phyloP scores from a whole-genome alignment of 2,329 filamentous ascomycete genomes.

The Aspergillus caelatus region DNA sequence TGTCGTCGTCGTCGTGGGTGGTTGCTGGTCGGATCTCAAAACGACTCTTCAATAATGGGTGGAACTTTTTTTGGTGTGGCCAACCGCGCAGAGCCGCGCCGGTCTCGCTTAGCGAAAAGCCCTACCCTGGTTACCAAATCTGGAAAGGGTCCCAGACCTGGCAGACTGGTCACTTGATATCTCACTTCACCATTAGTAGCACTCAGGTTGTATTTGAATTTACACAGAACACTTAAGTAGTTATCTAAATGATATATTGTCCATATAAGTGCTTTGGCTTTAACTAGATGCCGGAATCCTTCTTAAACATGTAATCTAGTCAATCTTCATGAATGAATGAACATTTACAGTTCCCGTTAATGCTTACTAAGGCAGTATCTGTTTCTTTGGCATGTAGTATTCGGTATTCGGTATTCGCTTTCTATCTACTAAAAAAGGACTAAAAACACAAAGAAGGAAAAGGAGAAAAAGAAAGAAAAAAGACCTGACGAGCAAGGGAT shows the following conservation, averaged over 20 bases:
- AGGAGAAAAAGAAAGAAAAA: no score
- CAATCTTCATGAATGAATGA: not conserved
- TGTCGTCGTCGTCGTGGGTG: slow-evolving; percentile 45
- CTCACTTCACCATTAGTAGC: not conserved
- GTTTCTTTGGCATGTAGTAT: no score
- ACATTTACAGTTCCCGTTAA: not conserved
- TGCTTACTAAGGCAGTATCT: not conserved
- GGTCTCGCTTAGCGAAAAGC: slow-evolving; percentile 48
- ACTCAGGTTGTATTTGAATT: not conserved
- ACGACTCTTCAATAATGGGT: slow-evolving; percentile 41
- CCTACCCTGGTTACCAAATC: slow-evolving; percentile 38
- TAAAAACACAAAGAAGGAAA: no score
- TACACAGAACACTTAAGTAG: not conserved
- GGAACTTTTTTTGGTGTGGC: slow-evolving; percentile 49
- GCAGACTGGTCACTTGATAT: not conserved
- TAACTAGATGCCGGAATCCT: not conserved
- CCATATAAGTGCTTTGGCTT: not conserved
- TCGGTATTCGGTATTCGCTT: no score
- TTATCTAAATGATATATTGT: not conserved
- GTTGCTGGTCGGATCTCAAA: slow-evolving; percentile 51
- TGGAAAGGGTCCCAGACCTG: slow-evolving; percentile 23
- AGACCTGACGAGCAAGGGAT: not conserved
- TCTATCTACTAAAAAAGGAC: no score
- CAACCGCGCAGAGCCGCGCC: slow-evolving; percentile 38
- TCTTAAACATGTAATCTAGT: not conserved